Percentiles rank a stretch among this genome's conserved stretches.
Conservation (phyloP, 129 eudicot genomes). For the Mikania micrantha region DNA sequence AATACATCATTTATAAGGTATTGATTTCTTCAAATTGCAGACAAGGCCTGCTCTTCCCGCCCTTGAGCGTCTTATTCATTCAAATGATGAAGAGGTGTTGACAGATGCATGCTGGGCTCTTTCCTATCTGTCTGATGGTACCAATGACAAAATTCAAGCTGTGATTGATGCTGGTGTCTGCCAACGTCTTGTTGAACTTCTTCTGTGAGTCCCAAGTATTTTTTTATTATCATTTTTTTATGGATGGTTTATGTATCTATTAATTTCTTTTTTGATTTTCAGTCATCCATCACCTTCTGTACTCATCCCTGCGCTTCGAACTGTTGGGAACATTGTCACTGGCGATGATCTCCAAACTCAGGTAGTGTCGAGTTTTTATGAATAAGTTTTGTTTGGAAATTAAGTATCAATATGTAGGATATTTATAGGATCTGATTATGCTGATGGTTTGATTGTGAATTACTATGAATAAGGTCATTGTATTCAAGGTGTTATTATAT, state of each 20-base stretch:
- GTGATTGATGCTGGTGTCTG: conserved; percentile 73
- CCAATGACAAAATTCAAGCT: conserved; percentile 86
- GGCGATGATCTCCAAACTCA: conserved; percentile 88
- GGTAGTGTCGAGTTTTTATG: conserved; percentile 29
- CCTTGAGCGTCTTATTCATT: conserved; percentile 57
- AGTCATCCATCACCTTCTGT: conserved; percentile 81
- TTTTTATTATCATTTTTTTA: background rate
- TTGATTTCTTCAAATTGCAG: conserved; percentile 22
- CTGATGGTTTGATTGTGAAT: background rate
- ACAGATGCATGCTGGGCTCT: conserved; percentile 96
- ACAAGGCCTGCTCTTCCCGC: conserved; percentile 83
- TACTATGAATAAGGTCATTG: too few relatives aligned
- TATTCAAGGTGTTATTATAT: background rate
- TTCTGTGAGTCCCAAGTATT: conserved; percentile 53
- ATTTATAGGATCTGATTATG: background rate
- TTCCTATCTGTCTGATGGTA: conserved; percentile 78
- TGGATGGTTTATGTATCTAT: background rate
- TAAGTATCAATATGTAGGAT: background rate
- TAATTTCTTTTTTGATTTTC: background rate
- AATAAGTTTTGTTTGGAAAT: background rate
- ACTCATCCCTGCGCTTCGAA: conserved; percentile 77
- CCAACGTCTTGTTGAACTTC: conserved; percentile 74
- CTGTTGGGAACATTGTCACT: conserved; percentile 86
- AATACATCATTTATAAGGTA: too few relatives aligned
- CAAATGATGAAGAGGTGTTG: conserved; percentile 74